Base-by-base conservation (phyloP, 768 basidiomycete genomes). In the Trametes meyenii region DNA sequence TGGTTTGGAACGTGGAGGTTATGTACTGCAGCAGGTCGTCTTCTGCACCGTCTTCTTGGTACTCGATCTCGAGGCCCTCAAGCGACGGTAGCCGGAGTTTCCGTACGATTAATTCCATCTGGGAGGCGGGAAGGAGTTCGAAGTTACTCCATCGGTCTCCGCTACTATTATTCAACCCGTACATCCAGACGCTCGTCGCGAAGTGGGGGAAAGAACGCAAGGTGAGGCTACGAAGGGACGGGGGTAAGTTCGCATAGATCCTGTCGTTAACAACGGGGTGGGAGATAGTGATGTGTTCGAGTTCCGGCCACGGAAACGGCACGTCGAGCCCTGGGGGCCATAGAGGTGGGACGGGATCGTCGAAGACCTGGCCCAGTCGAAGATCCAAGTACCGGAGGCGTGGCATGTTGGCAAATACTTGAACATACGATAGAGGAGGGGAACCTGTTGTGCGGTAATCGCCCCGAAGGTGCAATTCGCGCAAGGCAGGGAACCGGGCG, bases 131-230 rank as follows among this genome's bases (percentile, higher is more conserved):
- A 4, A 48, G 35, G 1, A 38, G 19, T 0, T 35, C 33, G 44
- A 33, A 45, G 19, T 46, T 44, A 44, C 44, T 38, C 35, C 3
- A 13, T 14, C 5, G 2, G 14, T 39, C 19, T 35, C 21, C 2
- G 5, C 17, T 23, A 16, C 5, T 3, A 13, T 35, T 6, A 13
- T 24, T 24, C 21, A 8, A 11, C 45, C 13, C 45, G 45, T 14
- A 24, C 12, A 24, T 14, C 26, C 50, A 51, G 2, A 11, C 8
- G 17, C 2, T 1, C 7, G 21, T 48, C 26, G 17, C 11, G n/a
- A 51, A n/a, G 19, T 55, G 53, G 8, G 53, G 53, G 42, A n/a
- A 19, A 14, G 43, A 55, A 6, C 53, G 53, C 42, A 55, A 16
- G 10, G 26, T 12, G 43, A 55, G 53, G 17, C 42, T 19, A 10